Evolutionary conservation across 176 grass and related monocot species (phyloP).

Genomic region (Aegilops bicornis): DNA sequence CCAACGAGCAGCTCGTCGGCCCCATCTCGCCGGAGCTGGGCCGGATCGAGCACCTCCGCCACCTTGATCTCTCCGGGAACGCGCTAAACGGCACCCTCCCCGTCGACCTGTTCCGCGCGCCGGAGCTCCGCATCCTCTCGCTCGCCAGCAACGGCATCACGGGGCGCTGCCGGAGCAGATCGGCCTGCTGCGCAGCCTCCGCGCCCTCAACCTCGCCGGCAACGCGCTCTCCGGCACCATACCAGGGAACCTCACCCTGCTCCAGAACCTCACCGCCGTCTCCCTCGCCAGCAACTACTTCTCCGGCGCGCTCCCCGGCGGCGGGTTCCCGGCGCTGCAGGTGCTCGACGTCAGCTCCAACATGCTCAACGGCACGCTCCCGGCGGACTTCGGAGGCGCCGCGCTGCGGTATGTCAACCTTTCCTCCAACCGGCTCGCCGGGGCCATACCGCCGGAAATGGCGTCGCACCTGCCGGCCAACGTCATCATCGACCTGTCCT

Average conservation of each 20-base stretch:
- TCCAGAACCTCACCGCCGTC: conserved; percentile 73
- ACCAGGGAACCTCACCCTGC: conserved; percentile 52
- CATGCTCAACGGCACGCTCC: conserved; percentile 67
- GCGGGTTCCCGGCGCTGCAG: conserved; percentile 47
- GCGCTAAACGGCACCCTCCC: conserved; percentile 67
- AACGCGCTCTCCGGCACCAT: conserved; percentile 75
- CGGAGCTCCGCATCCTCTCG: conserved; percentile 70
- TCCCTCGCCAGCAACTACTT: conserved; percentile 78
- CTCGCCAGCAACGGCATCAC: conserved; percentile 81
- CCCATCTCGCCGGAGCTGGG: conserved; percentile 57
- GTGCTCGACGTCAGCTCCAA: conserved; percentile 79
- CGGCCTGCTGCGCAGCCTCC: conserved; percentile 50
- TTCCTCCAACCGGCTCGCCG: conserved; percentile 68
- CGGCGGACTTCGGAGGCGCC: conserved; percentile 39
- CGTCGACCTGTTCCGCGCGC: conserved; percentile 48
- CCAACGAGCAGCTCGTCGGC: conserved; percentile 67
- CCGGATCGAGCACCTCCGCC: conserved; percentile 71
- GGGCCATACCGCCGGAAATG: conserved; percentile 58
- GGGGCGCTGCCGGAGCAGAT: conserved; percentile 45
- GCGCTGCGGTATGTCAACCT: conserved; percentile 73
- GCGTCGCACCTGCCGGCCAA: conserved; percentile 56
- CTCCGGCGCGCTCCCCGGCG: conserved; percentile 54
- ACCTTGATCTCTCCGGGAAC: conserved; percentile 92
- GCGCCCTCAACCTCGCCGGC: conserved; percentile 69
- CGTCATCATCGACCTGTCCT: conserved; percentile 69